Evolutionary conservation across 2,329 filamentous ascomycete species (phyloP).

Genomic region (Drechslera avenae): DNA sequence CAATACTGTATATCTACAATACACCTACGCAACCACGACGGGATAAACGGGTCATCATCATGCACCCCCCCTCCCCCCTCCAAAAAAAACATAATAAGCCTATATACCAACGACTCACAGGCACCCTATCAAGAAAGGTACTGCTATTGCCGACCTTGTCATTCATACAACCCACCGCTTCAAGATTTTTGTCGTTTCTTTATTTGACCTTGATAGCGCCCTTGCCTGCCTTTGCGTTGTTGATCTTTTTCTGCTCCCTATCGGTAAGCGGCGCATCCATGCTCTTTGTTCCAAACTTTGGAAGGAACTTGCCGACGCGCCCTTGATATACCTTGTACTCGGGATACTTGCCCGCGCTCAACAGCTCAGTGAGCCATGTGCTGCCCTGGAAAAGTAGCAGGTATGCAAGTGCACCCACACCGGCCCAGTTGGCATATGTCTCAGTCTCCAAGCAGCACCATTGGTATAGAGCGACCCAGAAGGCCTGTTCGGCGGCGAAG

Average conservation of each 20-base stretch:
- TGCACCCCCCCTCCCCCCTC: too few relatives aligned
- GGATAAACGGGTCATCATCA: too few relatives aligned
- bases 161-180: too few relatives aligned
- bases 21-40: too few relatives aligned
- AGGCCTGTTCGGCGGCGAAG: constrained; percentile 86
- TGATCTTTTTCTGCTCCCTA: constrained; percentile 29
- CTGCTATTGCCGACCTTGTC: too few relatives aligned
- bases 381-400: constrained; percentile 86
- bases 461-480: constrained; percentile 87
- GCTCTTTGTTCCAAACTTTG: constrained; percentile 52
- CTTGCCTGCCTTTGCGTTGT: constrained; percentile 28
- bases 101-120: too few relatives aligned
- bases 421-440: constrained; percentile 78
- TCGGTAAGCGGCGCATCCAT: constrained; percentile 35
- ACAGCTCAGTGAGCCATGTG: constrained; percentile 82
- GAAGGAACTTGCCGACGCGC: constrained; percentile 82
- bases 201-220: constrained; percentile 18
- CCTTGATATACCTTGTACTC: constrained; percentile 86
- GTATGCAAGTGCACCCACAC: constrained; percentile 70
- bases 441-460: constrained; percentile 81
- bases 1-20: too few relatives aligned
- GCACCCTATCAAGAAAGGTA: too few relatives aligned
- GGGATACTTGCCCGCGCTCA: constrained; percentile 81
- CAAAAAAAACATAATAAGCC: too few relatives aligned
- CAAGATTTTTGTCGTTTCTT: neutral